Conservation (phyloP, 192 early-diverging fungal species). For the Mortierella claussenii region DNA sequence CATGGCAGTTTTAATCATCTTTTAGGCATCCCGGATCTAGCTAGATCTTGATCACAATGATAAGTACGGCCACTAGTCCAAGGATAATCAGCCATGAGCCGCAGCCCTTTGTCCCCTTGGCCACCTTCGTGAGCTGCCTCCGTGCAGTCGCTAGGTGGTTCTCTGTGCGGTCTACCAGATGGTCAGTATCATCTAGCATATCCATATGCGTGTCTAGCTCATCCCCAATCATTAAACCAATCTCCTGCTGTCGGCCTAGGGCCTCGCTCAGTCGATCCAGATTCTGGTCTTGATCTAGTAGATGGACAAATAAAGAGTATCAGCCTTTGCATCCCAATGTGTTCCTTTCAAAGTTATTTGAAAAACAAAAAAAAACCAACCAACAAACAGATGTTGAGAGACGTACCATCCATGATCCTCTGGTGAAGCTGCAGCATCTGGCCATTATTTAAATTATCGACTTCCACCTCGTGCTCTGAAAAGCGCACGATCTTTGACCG, state of each 20-base stretch:
- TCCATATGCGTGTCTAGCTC: conserved; percentile 78
- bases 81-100: conserved; percentile 60
- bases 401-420: conserved; percentile 70
- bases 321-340: not conserved
- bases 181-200: conserved; percentile 78
- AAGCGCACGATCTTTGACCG: conserved; percentile 49
- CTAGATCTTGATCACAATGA: conserved; percentile 39
- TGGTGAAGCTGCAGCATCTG: conserved; percentile 72
- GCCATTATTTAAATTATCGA: conserved; percentile 55
- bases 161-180: conserved; percentile 67
- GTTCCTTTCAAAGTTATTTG: not conserved
- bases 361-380: not conserved
- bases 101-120: conserved; percentile 62
- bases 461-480: conserved; percentile 56
- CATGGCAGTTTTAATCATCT: no score
- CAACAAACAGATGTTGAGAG: no score
- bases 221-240: conserved; percentile 78
- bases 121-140: conserved; percentile 61
- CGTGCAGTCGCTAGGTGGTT: conserved; percentile 56
- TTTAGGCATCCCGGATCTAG: no score
- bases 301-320: not conserved
- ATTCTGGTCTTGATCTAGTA: conserved; percentile 79
- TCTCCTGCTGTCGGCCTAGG: conserved; percentile 72
- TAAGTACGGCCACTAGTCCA: conserved; percentile 55
- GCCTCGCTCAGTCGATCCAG: conserved; percentile 71